These are phyloP conservation scores for Rutidosis leptorrhynchoides DNA, from an alignment of 129 eudicot species.

Conservation along the genomic window DNA sequence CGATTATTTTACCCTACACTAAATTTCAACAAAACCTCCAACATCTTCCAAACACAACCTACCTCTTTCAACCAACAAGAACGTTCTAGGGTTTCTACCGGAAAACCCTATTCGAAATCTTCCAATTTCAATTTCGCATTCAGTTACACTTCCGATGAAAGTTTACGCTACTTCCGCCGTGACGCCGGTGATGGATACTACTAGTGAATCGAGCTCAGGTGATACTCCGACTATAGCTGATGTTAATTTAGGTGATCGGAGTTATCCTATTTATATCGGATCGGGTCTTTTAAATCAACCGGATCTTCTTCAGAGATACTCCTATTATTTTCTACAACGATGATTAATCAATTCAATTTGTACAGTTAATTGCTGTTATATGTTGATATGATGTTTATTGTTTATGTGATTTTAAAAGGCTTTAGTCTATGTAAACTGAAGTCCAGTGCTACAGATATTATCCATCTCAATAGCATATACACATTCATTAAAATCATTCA, in stretches of 20 bases:
- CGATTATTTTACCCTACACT: too few species aligned
- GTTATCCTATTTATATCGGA: constrained; percentile 97
- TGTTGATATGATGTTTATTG: too few species aligned
- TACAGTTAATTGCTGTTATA: too few species aligned
- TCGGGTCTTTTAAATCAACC: constrained; percentile 82
- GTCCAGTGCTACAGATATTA: too few species aligned
- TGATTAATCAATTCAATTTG: too few species aligned
- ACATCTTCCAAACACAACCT: constrained; percentile 29
- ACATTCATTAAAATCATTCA: too few species aligned
- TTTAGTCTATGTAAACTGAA: too few species aligned
- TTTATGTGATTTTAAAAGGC: too few species aligned
- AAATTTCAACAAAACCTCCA: too few species aligned
- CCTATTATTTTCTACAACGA: too few species aligned
- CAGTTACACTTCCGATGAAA: constrained; percentile 21
- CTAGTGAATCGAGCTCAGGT: constrained; percentile 23
- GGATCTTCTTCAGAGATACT: constrained; percentile 76
- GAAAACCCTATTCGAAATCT: constrained; percentile 19
- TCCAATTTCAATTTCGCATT: constrained; percentile 19
- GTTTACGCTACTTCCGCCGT: constrained; percentile 45
- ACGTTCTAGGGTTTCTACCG: constrained; percentile 23
- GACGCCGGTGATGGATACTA: constrained; percentile 38
- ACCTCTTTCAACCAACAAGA: constrained; percentile 9
- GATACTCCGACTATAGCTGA: constrained; percentile 60
- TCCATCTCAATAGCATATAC: too few species aligned
- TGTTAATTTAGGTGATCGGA: constrained; percentile 91